phyloP scores from a whole-genome alignment of 202 grass and related monocot species.

The Zoysia matrella region DNA sequence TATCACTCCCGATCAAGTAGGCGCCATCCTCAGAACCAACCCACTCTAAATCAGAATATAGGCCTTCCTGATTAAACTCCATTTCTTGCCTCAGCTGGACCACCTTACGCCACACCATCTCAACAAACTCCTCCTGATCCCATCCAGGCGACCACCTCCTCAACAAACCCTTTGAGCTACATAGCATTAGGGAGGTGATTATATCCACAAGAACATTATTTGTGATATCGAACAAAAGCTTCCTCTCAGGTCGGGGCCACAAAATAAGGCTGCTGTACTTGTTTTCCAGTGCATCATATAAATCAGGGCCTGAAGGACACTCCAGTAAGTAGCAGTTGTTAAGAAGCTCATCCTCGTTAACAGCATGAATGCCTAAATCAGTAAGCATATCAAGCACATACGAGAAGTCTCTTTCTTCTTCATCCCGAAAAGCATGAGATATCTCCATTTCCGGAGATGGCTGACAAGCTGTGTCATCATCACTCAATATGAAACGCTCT shows the following conservation, averaged over 20 bases:
- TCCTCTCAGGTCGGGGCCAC: constrained; percentile 77
- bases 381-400: constrained; percentile 80
- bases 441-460: constrained; percentile 52
- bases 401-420: constrained; percentile 84
- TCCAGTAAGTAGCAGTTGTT: constrained; percentile 59
- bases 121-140: constrained; percentile 59
- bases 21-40: constrained; percentile 53
- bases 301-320: constrained; percentile 43
- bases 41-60: constrained; percentile 62
- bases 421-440: constrained; percentile 62
- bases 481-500: constrained; percentile 53
- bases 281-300: constrained; percentile 69
- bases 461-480: constrained; percentile 53
- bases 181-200: constrained; percentile 41
- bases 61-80: constrained; percentile 35
- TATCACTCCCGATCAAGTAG: constrained; percentile 53
- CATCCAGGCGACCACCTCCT: constrained; percentile 42
- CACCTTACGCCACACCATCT: constrained; percentile 73
- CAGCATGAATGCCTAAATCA: constrained; percentile 52
- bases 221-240: constrained; percentile 83
- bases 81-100: constrained; percentile 54
- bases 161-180: constrained; percentile 36
- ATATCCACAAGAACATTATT: constrained; percentile 59
- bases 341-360: constrained; percentile 51
- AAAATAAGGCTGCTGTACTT: constrained; percentile 70